Percentiles rank a stretch among this genome's conserved stretches.
Conservation (phyloP, 2,329 filamentous ascomycete genomes). For the Annulohypoxylon truncatum region DNA sequence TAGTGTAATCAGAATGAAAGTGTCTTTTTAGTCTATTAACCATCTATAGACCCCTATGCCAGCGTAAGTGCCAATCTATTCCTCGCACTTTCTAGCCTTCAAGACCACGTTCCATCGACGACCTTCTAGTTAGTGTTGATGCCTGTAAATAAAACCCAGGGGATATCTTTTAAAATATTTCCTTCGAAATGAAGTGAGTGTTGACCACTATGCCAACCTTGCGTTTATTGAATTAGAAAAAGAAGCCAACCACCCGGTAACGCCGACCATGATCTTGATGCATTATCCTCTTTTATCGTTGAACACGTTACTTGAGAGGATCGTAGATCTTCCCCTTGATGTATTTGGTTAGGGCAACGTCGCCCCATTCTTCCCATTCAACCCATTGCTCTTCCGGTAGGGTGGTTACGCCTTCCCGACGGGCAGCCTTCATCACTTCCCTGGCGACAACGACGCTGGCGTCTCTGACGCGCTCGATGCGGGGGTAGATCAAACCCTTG, state of each 20-base stretch:
- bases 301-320: constrained; percentile 55
- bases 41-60: constrained; percentile 41
- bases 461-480: constrained; percentile 90
- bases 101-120: constrained; percentile 24
- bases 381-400: constrained; percentile 76
- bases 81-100: constrained; percentile 16
- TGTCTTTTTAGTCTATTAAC: constrained; percentile 41
- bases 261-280: constrained; percentile 44
- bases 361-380: constrained; percentile 78
- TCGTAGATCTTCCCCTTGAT: constrained; percentile 72
- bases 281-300: constrained; percentile 33
- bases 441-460: constrained; percentile 87
- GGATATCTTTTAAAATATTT: constrained; percentile 37
- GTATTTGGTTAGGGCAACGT: constrained; percentile 69
- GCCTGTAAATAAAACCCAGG: constrained; percentile 26
- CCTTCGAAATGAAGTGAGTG: constrained; percentile 41
- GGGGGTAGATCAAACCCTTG: constrained; percentile 88
- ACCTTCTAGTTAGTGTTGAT: constrained; percentile 16
- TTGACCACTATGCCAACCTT: constrained; percentile 40
- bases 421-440: constrained; percentile 92
- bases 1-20: constrained; percentile 26
- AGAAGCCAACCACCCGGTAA: constrained; percentile 33
- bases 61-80: constrained; percentile 21
- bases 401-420: constrained; percentile 79
- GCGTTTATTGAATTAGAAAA: constrained; percentile 30